A percentile compares a stretch with the other conserved stretches of the same genome.
Evolutionary conservation across 441 rosid species (phyloP).

Genomic region (Gossypium gossypioides): DNA sequence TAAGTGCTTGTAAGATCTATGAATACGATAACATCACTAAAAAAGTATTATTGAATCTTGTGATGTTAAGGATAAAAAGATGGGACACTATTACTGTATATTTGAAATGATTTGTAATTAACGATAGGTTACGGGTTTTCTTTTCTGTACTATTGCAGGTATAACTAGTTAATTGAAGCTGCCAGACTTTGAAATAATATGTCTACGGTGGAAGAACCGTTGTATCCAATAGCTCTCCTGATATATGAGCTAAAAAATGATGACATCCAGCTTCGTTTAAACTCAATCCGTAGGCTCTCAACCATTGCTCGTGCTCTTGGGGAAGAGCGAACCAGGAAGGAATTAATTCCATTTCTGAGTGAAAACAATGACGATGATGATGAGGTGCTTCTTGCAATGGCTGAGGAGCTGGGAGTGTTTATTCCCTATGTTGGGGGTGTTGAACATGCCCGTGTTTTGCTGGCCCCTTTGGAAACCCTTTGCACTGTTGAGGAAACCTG

Average conservation of each 20-base stretch:
- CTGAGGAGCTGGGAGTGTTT: constrained; percentile 81
- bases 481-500: constrained; percentile 78
- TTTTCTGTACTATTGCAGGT: not conserved
- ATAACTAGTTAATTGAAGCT: not conserved
- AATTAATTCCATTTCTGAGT: constrained; percentile 69
- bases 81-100: not conserved
- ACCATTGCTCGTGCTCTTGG: constrained; percentile 91
- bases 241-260: constrained; percentile 84
- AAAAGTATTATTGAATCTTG: not conserved
- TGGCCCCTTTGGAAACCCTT: constrained; percentile 72
- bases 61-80: constrained; percentile 5
- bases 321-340: constrained; percentile 78
- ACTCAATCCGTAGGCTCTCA: constrained; percentile 69
- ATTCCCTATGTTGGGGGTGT: constrained; percentile 80
- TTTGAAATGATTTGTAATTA: not conserved
- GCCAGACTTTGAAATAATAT: constrained; percentile 17
- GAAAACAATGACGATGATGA: constrained; percentile 93
- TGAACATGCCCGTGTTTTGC: constrained; percentile 60
- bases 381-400: constrained; percentile 79
- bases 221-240: constrained; percentile 73
- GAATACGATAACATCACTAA: not conserved
- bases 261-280: constrained; percentile 73
- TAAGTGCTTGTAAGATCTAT: not conserved
- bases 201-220: constrained; percentile 71
- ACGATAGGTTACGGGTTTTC: not conserved